Evolutionary conservation across 2,329 filamentous ascomycete species (phyloP).

Genomic region (Claviceps humidiphila): DNA sequence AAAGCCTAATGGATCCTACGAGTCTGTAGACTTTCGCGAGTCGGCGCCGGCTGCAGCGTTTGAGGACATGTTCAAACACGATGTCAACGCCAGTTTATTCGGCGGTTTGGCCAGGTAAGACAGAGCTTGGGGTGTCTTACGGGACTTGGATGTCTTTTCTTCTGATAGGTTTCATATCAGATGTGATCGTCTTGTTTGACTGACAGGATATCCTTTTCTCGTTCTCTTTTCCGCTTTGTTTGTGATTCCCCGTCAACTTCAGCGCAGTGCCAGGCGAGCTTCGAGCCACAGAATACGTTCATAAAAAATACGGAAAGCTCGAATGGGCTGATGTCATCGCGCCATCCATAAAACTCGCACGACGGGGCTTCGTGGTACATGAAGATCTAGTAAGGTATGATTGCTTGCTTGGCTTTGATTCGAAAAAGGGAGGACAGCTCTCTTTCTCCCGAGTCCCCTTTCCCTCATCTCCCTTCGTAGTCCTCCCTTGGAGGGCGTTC

Average conservation of each 20-base stretch:
- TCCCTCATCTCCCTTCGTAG: not conserved
- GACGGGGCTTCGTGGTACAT: constrained; percentile 58
- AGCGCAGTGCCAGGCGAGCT: constrained; percentile 58
- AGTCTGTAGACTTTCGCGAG: constrained; percentile 77
- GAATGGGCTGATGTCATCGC: constrained; percentile 54
- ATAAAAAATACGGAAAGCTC: constrained; percentile 50
- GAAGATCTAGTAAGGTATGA: constrained; percentile 46
- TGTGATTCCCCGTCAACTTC: not conserved
- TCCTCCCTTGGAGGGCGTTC: not conserved
- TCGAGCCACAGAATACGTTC: constrained; percentile 60
- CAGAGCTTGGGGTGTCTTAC: not conserved
- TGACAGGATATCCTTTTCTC: not conserved
- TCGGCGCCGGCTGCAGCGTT: constrained; percentile 67
- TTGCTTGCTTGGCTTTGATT: not conserved
- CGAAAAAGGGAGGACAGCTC: not conserved
- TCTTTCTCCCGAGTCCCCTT: too few relatives aligned
- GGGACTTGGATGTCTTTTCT: not conserved
- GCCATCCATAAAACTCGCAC: constrained; percentile 59
- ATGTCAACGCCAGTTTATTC: constrained; percentile 47
- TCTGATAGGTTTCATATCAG: not conserved
- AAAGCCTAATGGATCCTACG: constrained; percentile 50
- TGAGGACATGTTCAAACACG: constrained; percentile 68
- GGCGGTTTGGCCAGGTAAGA: constrained; percentile 60
- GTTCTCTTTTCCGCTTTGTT: not conserved
- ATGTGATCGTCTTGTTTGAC: not conserved